A percentile compares a stretch with the other conserved stretches of the same genome.
Conservation (phyloP, 371 early-diverging fungal genomes). For the Mortierella sp. region DNA sequence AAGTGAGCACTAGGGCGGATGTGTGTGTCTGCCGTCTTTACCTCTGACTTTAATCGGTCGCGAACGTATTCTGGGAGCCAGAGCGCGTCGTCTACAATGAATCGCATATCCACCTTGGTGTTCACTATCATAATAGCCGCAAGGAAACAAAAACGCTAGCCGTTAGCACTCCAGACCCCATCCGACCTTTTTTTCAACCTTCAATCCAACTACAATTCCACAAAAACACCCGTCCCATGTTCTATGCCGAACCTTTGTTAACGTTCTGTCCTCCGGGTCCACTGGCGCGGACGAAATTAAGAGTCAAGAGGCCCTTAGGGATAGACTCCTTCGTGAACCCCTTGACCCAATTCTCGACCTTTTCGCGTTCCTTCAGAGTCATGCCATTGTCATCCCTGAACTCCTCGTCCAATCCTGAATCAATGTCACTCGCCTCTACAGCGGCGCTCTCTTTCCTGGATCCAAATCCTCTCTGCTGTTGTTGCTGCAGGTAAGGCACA, state of each 20-base stretch:
- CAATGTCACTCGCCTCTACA: not conserved
- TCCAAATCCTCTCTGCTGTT: constrained; percentile 28
- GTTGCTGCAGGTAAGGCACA: not conserved
- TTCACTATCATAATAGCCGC: constrained; percentile 69
- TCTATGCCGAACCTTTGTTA: constrained; percentile 76
- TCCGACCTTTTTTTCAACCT: not conserved
- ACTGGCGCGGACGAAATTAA: constrained; percentile 72
- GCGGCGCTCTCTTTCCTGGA: constrained; percentile 18
- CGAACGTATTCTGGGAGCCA: constrained; percentile 87
- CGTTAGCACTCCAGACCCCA: not conserved
- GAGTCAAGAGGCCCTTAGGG: constrained; percentile 55
- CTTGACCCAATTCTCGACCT: constrained; percentile 49
- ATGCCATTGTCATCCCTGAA: constrained; percentile 52
- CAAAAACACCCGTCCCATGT: too few relatives aligned
- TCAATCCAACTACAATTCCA: too few relatives aligned
- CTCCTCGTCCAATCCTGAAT: constrained; percentile 31
- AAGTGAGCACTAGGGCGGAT: not conserved
- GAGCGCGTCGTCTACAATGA: constrained; percentile 70
- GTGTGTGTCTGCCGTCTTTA: constrained; percentile 10
- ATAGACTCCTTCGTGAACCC: constrained; percentile 52
- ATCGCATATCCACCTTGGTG: constrained; percentile 88
- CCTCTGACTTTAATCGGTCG: constrained; percentile 61
- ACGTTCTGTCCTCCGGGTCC: constrained; percentile 96
- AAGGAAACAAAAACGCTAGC: too few relatives aligned
- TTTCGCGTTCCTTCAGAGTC: constrained; percentile 53